A percentile compares a stretch with the other conserved stretches of the same genome.
Conservation (phyloP, 768 basidiomycete genomes). For the Fomitopsis pulvina region DNA sequence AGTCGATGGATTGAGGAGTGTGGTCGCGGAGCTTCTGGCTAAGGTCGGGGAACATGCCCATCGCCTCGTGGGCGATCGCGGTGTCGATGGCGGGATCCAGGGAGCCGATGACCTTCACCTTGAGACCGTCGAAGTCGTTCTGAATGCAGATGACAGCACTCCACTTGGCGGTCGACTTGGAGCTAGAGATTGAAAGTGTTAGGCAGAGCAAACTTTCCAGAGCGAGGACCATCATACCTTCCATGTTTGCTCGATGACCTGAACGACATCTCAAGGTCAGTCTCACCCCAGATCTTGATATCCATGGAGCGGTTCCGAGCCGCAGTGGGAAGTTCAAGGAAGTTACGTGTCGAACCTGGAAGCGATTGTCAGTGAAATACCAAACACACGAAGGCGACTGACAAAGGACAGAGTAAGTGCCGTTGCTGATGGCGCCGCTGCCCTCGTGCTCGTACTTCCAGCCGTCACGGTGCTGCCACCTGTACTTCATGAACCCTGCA, state of each 20-base stretch:
- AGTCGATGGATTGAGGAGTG: conserved; percentile 17
- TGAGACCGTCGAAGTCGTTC: conserved; percentile 16
- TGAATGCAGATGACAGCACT: conserved; percentile 14
- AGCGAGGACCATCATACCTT: conserved; percentile 8
- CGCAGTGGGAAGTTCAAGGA: conserved; percentile 20
- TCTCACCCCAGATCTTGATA: conserved; percentile 21
- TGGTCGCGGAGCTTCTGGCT: conserved; percentile 14
- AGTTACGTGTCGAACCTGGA: conserved; percentile 23
- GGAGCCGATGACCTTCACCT: conserved; percentile 14
- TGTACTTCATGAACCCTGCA: conserved; percentile 16
- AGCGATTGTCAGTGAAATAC: not conserved
- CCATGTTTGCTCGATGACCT: conserved; percentile 9
- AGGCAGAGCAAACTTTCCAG: not conserved
- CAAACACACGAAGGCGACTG: conserved; percentile 9
- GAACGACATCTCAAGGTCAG: conserved; percentile 16
- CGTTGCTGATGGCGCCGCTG: conserved; percentile 11
- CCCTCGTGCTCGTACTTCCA: conserved; percentile 22
- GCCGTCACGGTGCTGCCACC: conserved; percentile 21
- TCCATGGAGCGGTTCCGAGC: conserved; percentile 18
- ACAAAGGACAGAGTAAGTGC: conserved; percentile 16
- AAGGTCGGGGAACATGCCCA: conserved; percentile 13
- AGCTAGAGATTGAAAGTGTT: conserved; percentile 10
- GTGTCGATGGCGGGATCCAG: conserved; percentile 11
- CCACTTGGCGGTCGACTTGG: conserved; percentile 20
- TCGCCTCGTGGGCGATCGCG: conserved; percentile 7